Base-by-base conservation (phyloP, 2,329 filamentous ascomycete genomes). In the Zymoseptoria crescenta region DNA sequence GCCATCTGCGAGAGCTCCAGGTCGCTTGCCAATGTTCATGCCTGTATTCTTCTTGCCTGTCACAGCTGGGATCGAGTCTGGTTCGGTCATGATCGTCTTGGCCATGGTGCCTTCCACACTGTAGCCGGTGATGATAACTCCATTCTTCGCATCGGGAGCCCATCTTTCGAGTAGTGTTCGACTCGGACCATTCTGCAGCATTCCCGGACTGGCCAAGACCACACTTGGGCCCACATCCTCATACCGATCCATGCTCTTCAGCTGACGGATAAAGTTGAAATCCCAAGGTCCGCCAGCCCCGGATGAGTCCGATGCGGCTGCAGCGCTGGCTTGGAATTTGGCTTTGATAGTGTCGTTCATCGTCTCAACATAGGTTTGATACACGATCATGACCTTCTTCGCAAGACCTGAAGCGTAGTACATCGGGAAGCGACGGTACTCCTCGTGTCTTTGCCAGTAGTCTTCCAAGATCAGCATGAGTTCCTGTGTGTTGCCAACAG, bases 331-430 rank as follows among this genome's bases (percentile, higher is more conserved):
- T 54, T 91, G 56, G 75, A 96, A 96, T n/a, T 96, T 83, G 9
- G 90, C 85, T 74, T 96, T 96, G 79, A 99, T 97, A 69, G 96
- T 97, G 70, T 97, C 93, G 73, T 99, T 99, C 94, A 99, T 99
- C 57, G 92, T 91, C 54, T 92, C 91, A 54, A 97, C 91, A 69
- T 97, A 99, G 1, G 94, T 99, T 73, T 97, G 94, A 72, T 99
- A 99, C 3, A 97, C 91, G 29, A 96, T 84, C 94, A 99, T 99
- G 77, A 94, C 99, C 75, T 96, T 94, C 63, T 93, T 82, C 0
- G 94, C 94, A 49, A 97, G 83, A 69, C 96, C 96, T 68, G 90
- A 94, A 57, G 95, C 95, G 74, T 97, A 99, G 78, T 97, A 99
- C 62, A 99, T 97, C 4, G 94, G 94, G 41, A 89, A 87, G 65